Conservation (phyloP, 257 asterid species). For the Apocynum venetum region DNA sequence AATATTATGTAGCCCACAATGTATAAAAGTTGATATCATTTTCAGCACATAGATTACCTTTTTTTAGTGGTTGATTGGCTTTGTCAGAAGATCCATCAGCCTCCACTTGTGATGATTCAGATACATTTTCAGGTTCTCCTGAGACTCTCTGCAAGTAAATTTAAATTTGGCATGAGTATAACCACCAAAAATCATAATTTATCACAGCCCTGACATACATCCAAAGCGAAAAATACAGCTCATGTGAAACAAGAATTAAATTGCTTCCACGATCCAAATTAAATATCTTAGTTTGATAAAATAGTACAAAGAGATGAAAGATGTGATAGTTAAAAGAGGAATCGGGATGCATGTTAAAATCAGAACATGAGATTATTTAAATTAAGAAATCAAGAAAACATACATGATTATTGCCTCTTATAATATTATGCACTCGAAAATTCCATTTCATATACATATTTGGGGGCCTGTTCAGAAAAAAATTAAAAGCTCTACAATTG, state of each 20-base stretch:
- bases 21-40: neutral
- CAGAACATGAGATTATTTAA: neutral
- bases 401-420: neutral
- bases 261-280: neutral
- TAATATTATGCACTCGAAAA: neutral
- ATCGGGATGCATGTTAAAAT: neutral
- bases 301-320: neutral
- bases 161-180: conserved; percentile 7
- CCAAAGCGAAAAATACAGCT: neutral
- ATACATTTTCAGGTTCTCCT: conserved; percentile 59
- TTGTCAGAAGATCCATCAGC: conserved; percentile 45
- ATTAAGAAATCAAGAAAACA: neutral
- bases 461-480: neutral
- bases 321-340: neutral
- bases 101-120: conserved; percentile 53
- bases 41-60: conserved; percentile 42
- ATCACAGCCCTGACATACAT: neutral
- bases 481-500: neutral
- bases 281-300: neutral
- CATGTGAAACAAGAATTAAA: neutral
- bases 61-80: conserved; percentile 52
- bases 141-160: conserved; percentile 54
- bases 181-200: neutral
- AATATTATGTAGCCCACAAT: neutral
- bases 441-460: neutral